Base-by-base conservation (phyloP, 2,329 filamentous ascomycete species). In the Trichoderma atrobrunneum region DNA sequence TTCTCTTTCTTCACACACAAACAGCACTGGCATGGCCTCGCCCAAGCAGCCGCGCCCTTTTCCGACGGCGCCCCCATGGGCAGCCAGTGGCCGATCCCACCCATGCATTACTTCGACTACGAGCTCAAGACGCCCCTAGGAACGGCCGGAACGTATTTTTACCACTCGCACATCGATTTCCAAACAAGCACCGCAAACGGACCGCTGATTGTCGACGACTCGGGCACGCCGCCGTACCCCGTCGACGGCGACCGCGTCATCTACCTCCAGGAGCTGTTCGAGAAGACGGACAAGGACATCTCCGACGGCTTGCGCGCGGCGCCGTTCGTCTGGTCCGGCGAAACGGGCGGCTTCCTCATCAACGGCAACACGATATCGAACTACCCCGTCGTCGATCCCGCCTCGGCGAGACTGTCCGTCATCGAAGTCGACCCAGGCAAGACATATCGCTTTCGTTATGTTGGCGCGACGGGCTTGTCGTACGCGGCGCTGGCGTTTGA, bases 21-120 rank as follows among this genome's bases (percentile, higher is more conserved):
- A 34, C n/a, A 91, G 87, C 90, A 92, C 77, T 92, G 90, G 90
- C 90, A 92, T 79, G 90, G 90, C 14, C 82, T 92, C 10, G 86
- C 85, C 18, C 87, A 89, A 77, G 81, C 85, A 36, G 84, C 86
- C 36, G 87, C 89, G 1, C 88, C 89, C 0, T 92, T 91, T 79
- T 88, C 89, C 1, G 90, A 92, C 74, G 90, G 90, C 5, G 85
- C 88, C 0, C 88, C 89, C 0, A 79, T 83, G 34, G 89, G 87
- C 2, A 85, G 85, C 21, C 90, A 92, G 75, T 92, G 90, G 90
- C 89, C 90, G 0, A 91, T 92, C 48, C 85, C 88, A 0, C 84
- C 89, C 0, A 79, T 82, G 1, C 84, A 88, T 72, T 92, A 87
- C 80, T 92, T 92, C 78, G 90, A 92, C 80, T 92, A 92, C 76